Evolutionary conservation across 1,284 basidiomycete genomes (phyloP), one percentile per base, ranked within the genome.

Genomic region (Malassezia psittaci): DNA sequence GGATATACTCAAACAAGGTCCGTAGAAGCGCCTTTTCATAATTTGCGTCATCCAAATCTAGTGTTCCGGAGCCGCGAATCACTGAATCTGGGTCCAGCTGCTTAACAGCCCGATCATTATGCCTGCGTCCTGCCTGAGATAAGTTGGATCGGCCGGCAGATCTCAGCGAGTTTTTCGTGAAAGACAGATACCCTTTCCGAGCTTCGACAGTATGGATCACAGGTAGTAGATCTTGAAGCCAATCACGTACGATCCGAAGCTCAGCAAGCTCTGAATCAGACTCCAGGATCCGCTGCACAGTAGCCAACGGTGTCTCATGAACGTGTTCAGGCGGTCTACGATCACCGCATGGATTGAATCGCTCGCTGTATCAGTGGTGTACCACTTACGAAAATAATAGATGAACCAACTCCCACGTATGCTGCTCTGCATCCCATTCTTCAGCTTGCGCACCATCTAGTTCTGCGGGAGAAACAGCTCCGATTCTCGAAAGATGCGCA

Each of bases 11-110:
- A 75, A 87, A 90, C 15, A 91, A 72, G 0, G 84, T 82, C 54
- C 87, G 83, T 0, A 82, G 76, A 15, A 91, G 76, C 12, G 81
- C 81, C 68, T 85, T 87, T 70, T 91, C 88, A 66, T 86, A 87
- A 46, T 48, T 39, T n/a, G 43, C 19, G 15, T 71, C 69, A 34
- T 71, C 68, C 2, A 69, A 57, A 53, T 72, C 69, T 35, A 63
- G 54, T 3, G 60, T 52, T 13, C 68, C 66, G 21, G 64, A 56
- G n/a, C 67, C 63, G 16, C 66, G 54, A 19, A 61, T 55, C 24
- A 61, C 59, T 12, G 68, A 68, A 53, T 72, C 69, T 2, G 69
- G 69, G 19, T 72, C 69, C n/a, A 72, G 59, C 16, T 64, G 61
- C 49, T 66, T 59, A 51, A 68, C 65, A 52, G 64, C 18, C 51